These are phyloP conservation scores for Wickerhamomyces sp. DNA, from an alignment of 1,139 yeast genomes.

Conservation along the genomic window DNA sequence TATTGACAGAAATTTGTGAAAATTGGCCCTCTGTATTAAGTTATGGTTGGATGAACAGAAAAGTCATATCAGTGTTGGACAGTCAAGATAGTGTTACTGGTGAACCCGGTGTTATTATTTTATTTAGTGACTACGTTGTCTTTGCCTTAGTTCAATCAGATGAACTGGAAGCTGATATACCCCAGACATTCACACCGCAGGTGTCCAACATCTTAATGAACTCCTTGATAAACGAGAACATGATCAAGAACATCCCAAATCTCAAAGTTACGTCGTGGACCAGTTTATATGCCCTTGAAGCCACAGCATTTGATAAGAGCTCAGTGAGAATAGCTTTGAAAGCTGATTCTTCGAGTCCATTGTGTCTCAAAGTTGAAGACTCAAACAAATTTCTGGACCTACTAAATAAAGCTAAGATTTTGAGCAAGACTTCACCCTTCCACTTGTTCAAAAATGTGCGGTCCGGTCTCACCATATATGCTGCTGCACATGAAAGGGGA, in stretches of 20 bases:
- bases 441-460: constrained; percentile 59
- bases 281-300: constrained; percentile 49
- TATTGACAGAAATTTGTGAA: constrained; percentile 74
- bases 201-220: constrained; percentile 84
- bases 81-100: constrained; percentile 37
- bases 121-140: constrained; percentile 76
- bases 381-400: constrained; percentile 53
- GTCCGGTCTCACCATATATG: constrained; percentile 49
- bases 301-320: constrained; percentile 38
- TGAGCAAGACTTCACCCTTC: constrained; percentile 78
- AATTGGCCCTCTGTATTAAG: constrained; percentile 87
- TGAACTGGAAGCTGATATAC: constrained; percentile 13
- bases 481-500: constrained; percentile 72
- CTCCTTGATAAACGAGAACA: constrained; percentile 80
- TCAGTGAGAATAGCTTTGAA: constrained; percentile 26
- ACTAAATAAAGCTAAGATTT: constrained; percentile 69
- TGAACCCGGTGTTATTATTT: constrained; percentile 53
- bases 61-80: constrained; percentile 80
- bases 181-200: constrained; percentile 44
- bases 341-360: constrained; percentile 11
- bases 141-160: constrained; percentile 47
- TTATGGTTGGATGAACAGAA: constrained; percentile 81
- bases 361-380: constrained; percentile 28
- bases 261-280: constrained; percentile 70
- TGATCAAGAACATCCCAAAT: constrained; percentile 64